Evolutionary conservation across 768 basidiomycete species (phyloP), one percentile per base, ranked within the genome.

Genomic region (Podaxis sp.): DNA sequence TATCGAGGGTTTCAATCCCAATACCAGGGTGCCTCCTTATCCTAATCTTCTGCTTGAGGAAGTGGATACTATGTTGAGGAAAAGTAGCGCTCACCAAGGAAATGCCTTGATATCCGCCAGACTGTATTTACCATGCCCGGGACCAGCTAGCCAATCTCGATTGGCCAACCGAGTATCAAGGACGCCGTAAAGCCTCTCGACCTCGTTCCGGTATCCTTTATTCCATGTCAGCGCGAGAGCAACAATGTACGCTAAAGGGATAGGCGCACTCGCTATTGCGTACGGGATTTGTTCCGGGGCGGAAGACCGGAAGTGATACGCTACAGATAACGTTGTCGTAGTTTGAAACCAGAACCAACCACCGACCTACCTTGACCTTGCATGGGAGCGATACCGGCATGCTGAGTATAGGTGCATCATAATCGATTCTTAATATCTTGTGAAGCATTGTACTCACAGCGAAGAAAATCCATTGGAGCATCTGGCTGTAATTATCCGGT

Each of bases 401-500:
- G 88, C 85, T 89, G 69, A 15, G 55, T 8, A 28, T 5, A 15
- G 8, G 52, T 17, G 4, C 8, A 22, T 12, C 8, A 24, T 3
- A 52, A 52, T 7, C 17, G 44, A 46, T n/a, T 17, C 48, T 13
- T 15, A 13, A 36, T 38, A 30, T 26, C n/a, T 33, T 38, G 51
- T 48, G 19, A 26, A 46, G 46, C 4, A 44, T 28, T 22, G 22
- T 24, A 66, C 65, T 65, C 59, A 87, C 86, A 8, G 85, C 82
- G 67, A 91, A 94, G 77, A 93, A 91, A 55, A 93, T 87, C 92
- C 92, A 95, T 69, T 90, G 90, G 36, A 92, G 71, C 74, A 83
- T 80, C 71, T 86, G 84, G 68, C 84, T 87, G 66, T 86, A 84
- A 19, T 85, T 79, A 49, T 88, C 77, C 11, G 82, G 81, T 3